A percentile compares a stretch with the other conserved stretches of the same genome.
Evolutionary conservation across 1,284 basidiomycete species (phyloP).

Genomic region (Agaricales sp.): DNA sequence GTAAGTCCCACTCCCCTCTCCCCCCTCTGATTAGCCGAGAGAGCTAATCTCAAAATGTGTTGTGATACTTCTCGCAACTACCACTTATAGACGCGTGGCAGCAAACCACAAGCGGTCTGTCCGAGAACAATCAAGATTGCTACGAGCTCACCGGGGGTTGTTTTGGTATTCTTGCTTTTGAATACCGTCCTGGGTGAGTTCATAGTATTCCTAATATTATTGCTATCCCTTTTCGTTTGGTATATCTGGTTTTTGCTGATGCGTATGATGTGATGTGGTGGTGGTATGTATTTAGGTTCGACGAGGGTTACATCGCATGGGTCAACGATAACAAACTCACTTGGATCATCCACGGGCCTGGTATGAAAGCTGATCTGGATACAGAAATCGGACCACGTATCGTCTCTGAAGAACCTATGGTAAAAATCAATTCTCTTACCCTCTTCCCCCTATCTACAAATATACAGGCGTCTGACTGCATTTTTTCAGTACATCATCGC

Average conservation of each 20-base stretch:
- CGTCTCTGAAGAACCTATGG: constrained; percentile 15
- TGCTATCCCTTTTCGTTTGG: constrained; percentile 9
- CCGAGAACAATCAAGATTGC: constrained; percentile 26
- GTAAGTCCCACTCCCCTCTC: constrained; percentile 29
- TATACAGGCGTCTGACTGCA: too few relatives aligned
- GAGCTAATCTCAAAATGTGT: too few relatives aligned
- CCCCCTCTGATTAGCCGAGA: too few relatives aligned
- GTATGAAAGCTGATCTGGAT: constrained; percentile 24
- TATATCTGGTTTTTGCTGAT: constrained; percentile 26
- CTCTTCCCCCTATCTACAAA: too few relatives aligned
- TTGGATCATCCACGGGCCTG: constrained; percentile 34
- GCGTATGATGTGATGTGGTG: constrained; percentile 28
- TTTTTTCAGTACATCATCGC: constrained; percentile 31
- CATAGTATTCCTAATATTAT: background rate
- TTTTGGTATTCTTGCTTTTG: constrained; percentile 52
- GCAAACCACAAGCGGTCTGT: constrained; percentile 31
- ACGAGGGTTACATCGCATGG: constrained; percentile 42
- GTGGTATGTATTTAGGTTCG: constrained; percentile 18
- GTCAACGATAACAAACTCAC: constrained; percentile 25
- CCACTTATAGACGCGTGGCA: constrained; percentile 18
- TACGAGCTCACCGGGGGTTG: constrained; percentile 33
- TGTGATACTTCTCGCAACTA: background rate
- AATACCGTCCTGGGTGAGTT: constrained; percentile 35
- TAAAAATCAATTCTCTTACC: background rate
- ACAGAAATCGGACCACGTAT: constrained; percentile 1